phyloP scores from a whole-genome alignment of 345 rosid genomes.

The Moringa oleifera region DNA sequence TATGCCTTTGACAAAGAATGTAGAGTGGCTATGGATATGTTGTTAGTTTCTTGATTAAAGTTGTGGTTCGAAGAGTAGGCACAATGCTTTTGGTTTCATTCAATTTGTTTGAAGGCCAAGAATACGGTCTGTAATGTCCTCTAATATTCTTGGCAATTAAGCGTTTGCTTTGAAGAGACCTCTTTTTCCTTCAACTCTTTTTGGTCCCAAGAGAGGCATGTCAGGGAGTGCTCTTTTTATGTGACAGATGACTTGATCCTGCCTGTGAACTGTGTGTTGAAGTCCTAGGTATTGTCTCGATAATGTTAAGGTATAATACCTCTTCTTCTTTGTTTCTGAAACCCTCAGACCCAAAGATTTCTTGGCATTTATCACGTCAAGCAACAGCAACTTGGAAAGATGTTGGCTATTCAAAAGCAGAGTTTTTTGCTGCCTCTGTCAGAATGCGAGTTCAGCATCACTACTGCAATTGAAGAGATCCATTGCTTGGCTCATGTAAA shows the following conservation, averaged over 20 bases:
- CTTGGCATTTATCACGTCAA: conserved; percentile 44
- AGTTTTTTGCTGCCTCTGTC: conserved; percentile 68
- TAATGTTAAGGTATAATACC: conserved; percentile 1
- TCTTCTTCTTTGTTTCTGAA: neutral
- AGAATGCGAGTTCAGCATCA: conserved; percentile 80
- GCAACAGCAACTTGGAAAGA: conserved; percentile 51
- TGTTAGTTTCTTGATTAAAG: neutral
- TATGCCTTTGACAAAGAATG: neutral
- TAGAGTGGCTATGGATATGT: neutral
- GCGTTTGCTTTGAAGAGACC: no score
- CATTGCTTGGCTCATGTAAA: conserved; percentile 23
- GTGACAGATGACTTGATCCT: no score
- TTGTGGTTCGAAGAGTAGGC: neutral
- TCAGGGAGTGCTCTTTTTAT: no score
- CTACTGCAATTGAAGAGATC: conserved; percentile 76
- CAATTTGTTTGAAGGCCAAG: no score
- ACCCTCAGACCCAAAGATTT: conserved; percentile 51
- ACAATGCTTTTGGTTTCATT: no score
- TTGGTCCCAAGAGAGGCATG: no score
- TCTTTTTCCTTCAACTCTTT: neutral
- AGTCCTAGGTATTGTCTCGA: no score
- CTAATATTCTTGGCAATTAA: neutral
- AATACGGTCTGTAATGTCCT: no score
- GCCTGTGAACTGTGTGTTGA: no score
- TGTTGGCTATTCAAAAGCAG: conserved; percentile 49